Percentiles rank a stretch among this genome's conserved stretches.
Conservation (phyloP, 176 grass and related monocot genomes). For the Oropetium thomaeum region DNA sequence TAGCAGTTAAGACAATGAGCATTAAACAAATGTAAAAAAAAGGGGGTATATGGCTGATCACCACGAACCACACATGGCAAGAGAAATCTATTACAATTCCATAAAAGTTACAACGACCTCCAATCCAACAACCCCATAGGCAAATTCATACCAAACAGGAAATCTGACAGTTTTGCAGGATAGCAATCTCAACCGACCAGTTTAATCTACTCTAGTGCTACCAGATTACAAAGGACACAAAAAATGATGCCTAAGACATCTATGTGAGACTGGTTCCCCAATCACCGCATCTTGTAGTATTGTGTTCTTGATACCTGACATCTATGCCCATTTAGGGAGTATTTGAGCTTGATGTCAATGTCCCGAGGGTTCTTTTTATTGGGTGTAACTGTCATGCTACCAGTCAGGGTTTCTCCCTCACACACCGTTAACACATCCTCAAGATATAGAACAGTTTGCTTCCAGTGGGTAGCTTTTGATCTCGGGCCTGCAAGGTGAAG, state of each 20-base stretch:
- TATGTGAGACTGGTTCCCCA: neutral
- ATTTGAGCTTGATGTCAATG: slow-evolving; percentile 84
- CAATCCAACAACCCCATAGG: neutral
- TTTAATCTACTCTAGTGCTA: slow-evolving; percentile 19
- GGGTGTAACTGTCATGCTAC: slow-evolving; percentile 71
- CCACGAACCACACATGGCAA: slow-evolving; percentile 12
- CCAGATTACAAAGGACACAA: slow-evolving; percentile 23
- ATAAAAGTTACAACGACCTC: slow-evolving; percentile 14
- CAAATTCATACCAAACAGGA: slow-evolving; percentile 9
- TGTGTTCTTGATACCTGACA: slow-evolving; percentile 73
- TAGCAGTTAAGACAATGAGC: neutral
- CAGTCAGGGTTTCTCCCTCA: slow-evolving; percentile 62
- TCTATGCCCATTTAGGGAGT: slow-evolving; percentile 63
- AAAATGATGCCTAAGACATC: neutral
- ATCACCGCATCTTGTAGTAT: slow-evolving; percentile 94
- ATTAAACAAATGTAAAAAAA: neutral
- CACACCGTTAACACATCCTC: slow-evolving; percentile 88
- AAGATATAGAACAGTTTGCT: slow-evolving; percentile 94
- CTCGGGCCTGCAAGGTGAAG: slow-evolving; percentile 67
- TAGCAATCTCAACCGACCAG: neutral
- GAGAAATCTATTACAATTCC: neutral
- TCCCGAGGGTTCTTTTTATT: slow-evolving; percentile 91
- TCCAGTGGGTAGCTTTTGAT: slow-evolving; percentile 94
- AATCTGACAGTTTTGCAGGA: neutral
- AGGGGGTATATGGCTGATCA: neutral